Evolutionary conservation across 208 protist species (phyloP).

Genomic region (Wallacemonas sp.): DNA sequence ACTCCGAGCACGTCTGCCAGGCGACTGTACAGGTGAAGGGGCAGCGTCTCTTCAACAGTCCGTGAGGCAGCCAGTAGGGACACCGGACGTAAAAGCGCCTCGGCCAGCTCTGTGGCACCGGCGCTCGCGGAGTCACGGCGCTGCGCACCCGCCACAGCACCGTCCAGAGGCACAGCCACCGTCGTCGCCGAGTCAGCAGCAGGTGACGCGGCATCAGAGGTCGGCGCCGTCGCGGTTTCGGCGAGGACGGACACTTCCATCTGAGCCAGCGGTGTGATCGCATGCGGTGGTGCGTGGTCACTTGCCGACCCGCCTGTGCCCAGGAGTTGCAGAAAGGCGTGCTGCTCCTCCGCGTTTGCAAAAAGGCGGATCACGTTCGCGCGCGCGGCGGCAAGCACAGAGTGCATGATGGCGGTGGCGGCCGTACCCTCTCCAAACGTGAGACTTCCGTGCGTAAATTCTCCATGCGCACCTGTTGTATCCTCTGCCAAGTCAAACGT

Average conservation of each 20-base stretch:
- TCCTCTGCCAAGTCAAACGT: conserved; percentile 48
- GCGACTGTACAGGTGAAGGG: conserved; percentile 46
- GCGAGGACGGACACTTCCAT: conserved; percentile 3
- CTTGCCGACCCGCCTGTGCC: conserved; percentile 20
- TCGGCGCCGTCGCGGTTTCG: no score
- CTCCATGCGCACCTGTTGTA: conserved; percentile 28
- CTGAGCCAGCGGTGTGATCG: conserved; percentile 4
- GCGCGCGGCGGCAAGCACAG: conserved; percentile 45
- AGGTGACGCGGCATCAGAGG: no score
- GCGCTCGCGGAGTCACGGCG: not conserved
- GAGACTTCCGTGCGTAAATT: conserved; percentile 36
- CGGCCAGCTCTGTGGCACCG: conserved; percentile 34
- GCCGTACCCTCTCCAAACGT: conserved; percentile 41
- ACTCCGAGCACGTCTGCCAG: conserved; percentile 49
- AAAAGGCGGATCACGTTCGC: conserved; percentile 59
- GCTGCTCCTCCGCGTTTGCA: conserved; percentile 35
- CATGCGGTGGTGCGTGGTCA: not conserved
- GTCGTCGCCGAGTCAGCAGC: no score
- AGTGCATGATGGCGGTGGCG: conserved; percentile 46
- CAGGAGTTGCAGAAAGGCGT: conserved; percentile 39
- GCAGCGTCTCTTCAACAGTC: conserved; percentile 42
- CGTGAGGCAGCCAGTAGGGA: conserved; percentile 56
- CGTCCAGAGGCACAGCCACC: not conserved
- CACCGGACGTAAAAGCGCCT: conserved; percentile 31
- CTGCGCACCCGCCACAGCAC: not conserved